A percentile compares a stretch with the other conserved stretches of the same genome.
Conservation (phyloP, 208 protist genomes). For the Sergeia podlipaevii region DNA sequence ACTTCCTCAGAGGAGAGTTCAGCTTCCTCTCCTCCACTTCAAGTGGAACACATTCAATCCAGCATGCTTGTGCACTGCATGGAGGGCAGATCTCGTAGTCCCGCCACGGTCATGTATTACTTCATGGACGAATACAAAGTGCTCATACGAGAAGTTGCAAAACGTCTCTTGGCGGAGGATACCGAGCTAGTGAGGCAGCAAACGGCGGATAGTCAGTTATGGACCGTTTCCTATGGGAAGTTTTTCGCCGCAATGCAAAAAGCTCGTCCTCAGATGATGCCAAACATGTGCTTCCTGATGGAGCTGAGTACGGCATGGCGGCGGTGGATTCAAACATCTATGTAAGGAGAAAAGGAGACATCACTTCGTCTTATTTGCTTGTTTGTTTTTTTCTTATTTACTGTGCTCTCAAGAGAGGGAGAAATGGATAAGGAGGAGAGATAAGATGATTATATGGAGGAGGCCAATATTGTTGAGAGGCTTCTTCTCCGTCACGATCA, state of each 20-base stretch:
- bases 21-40: background rate
- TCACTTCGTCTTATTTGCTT: background rate
- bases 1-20: background rate
- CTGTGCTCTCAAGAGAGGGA: background rate
- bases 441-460: background rate
- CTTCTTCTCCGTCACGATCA: no score
- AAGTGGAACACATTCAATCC: background rate
- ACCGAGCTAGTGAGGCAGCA: slow-evolving; percentile 67
- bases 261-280: slow-evolving; percentile 42
- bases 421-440: background rate
- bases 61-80: slow-evolving; percentile 72
- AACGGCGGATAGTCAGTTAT: no score
- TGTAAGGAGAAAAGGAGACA: background rate
- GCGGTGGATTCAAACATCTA: background rate
- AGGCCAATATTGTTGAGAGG: no score
- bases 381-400: background rate
- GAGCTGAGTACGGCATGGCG: slow-evolving; percentile 60
- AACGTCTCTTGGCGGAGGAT: slow-evolving; percentile 36
- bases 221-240: no score
- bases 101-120: slow-evolving; percentile 63
- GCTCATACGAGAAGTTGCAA: slow-evolving; percentile 36
- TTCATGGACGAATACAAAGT: slow-evolving; percentile 20
- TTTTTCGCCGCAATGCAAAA: slow-evolving; percentile 36
- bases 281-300: slow-evolving; percentile 64
- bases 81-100: slow-evolving; percentile 72